Conservation (phyloP, 768 basidiomycete species). For the Phlebiopsis gigantea region DNA sequence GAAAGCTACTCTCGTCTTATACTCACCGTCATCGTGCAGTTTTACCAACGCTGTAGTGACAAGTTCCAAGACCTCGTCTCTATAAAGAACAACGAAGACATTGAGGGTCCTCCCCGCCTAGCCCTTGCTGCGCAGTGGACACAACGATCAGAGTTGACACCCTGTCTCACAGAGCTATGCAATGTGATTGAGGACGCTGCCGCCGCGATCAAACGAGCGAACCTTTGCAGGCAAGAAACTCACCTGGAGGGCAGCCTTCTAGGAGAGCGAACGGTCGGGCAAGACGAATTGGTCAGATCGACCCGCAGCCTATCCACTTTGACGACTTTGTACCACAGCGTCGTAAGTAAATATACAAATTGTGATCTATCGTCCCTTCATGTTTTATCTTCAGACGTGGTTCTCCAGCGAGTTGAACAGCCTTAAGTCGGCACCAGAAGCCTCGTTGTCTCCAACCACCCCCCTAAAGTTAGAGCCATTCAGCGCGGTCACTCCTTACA, state of each 20-base stretch:
- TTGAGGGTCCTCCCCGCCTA: constrained; percentile 40
- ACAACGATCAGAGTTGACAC: constrained; percentile 72
- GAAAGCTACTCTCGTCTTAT: constrained; percentile 95
- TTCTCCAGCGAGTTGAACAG: constrained; percentile 67
- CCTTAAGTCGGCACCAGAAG: constrained; percentile 60
- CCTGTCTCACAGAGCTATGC: constrained; percentile 66
- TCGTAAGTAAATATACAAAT: constrained; percentile 48
- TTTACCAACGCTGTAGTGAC: constrained; percentile 91
- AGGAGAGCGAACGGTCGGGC: constrained; percentile 45
- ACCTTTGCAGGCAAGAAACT: constrained; percentile 72
- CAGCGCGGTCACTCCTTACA: constrained; percentile 38
- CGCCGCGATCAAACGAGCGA: constrained; percentile 38
- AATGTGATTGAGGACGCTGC: constrained; percentile 32
- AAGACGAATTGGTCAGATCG: constrained; percentile 65
- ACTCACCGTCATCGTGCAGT: constrained; percentile 90
- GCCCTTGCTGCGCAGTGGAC: constrained; percentile 78
- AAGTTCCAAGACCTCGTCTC: constrained; percentile 74
- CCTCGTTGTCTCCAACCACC: constrained; percentile 45
- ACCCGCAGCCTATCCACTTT: constrained; percentile 68
- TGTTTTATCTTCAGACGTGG: constrained; percentile 58
- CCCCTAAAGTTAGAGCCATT: constrained; percentile 45
- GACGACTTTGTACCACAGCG: constrained; percentile 77
- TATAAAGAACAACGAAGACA: constrained; percentile 20
- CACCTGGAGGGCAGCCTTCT: constrained; percentile 70
- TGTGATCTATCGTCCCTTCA: constrained; percentile 1